Conservation (phyloP, 495 filamentous ascomycete species). For the Massariosphaeria phaeospora region DNA sequence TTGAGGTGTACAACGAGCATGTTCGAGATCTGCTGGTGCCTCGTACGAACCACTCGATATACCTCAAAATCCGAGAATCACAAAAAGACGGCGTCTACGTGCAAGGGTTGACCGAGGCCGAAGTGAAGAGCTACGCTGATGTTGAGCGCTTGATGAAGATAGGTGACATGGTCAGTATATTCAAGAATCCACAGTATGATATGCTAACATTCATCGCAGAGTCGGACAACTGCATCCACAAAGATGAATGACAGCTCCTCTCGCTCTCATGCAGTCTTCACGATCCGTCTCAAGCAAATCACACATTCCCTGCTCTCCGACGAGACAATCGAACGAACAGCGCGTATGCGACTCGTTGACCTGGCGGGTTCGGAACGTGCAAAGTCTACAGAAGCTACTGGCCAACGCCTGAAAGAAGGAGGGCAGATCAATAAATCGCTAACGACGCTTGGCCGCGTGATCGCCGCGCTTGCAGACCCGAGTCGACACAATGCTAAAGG, state of each 20-base stretch:
- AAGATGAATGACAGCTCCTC: constrained; percentile 99
- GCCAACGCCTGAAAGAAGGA: constrained; percentile 82
- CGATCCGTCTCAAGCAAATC: constrained; percentile 95
- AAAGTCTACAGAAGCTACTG: constrained; percentile 92
- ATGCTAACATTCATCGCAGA: constrained; percentile 38
- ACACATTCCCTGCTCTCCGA: constrained; percentile 90
- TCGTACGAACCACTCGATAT: constrained; percentile 69
- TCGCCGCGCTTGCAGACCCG: constrained; percentile 90
- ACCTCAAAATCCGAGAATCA: constrained; percentile 95
- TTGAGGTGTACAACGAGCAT: constrained; percentile 99
- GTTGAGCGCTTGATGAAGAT: constrained; percentile 85
- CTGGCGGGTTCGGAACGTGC: constrained; percentile 92
- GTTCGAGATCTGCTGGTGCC: constrained; percentile 90
- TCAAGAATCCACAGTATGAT: background rate
- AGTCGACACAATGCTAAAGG: constrained; percentile 44
- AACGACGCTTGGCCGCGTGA: constrained; percentile 90
- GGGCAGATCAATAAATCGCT: constrained; percentile 98
- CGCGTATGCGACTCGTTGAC: constrained; percentile 92
- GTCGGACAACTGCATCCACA: constrained; percentile 86
- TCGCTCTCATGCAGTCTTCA: constrained; percentile 94
- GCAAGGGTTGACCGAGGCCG: constrained; percentile 89
- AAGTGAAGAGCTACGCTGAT: constrained; percentile 72
- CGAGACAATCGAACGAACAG: constrained; percentile 88
- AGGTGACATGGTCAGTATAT: constrained; percentile 56
- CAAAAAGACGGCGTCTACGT: constrained; percentile 96